phyloP scores from a whole-genome alignment of 1,139 yeast species.

The Suhomyces guaymorum region DNA sequence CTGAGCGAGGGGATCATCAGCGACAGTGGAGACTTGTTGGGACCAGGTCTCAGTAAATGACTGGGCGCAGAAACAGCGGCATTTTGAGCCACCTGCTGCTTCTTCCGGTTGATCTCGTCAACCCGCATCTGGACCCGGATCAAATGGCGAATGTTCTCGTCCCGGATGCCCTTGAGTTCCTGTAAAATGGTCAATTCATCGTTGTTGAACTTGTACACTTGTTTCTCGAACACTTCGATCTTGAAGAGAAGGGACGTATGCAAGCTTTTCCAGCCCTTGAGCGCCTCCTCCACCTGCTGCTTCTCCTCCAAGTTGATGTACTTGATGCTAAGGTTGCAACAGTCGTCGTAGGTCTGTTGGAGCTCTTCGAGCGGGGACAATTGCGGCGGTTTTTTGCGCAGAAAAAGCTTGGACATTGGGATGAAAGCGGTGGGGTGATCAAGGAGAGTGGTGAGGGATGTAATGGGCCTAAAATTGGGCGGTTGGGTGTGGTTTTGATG shows the following conservation, averaged over 20 bases:
- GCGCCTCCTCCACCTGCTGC: constrained; percentile 53
- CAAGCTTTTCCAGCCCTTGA: constrained; percentile 70
- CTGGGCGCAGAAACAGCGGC: constrained; percentile 8
- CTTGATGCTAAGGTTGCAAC: constrained; percentile 58
- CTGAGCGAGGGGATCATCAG: constrained; percentile 33
- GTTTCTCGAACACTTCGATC: constrained; percentile 55
- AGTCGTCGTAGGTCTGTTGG: constrained; percentile 60
- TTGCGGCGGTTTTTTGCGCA: constrained; percentile 60
- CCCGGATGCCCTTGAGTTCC: constrained; percentile 51
- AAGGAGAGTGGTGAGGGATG: no score
- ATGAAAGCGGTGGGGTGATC: no score
- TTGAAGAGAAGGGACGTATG: constrained; percentile 61
- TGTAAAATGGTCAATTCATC: constrained; percentile 47
- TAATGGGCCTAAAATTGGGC: no score
- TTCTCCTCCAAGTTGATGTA: constrained; percentile 60
- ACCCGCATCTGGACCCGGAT: constrained; percentile 45
- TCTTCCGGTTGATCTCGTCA: constrained; percentile 36
- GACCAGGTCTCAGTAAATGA: constrained; percentile 1
- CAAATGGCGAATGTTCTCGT: constrained; percentile 51
- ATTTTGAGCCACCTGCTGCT: constrained; percentile 8
- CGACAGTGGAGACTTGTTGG: constrained; percentile 9
- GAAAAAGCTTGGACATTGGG: constrained; percentile 49
- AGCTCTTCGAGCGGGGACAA: constrained; percentile 54
- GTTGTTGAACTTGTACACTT: constrained; percentile 28
- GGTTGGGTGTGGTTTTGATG: no score